Conservation (phyloP, 2,329 filamentous ascomycete genomes). For the Arthrobotrys sphaeroides region DNA sequence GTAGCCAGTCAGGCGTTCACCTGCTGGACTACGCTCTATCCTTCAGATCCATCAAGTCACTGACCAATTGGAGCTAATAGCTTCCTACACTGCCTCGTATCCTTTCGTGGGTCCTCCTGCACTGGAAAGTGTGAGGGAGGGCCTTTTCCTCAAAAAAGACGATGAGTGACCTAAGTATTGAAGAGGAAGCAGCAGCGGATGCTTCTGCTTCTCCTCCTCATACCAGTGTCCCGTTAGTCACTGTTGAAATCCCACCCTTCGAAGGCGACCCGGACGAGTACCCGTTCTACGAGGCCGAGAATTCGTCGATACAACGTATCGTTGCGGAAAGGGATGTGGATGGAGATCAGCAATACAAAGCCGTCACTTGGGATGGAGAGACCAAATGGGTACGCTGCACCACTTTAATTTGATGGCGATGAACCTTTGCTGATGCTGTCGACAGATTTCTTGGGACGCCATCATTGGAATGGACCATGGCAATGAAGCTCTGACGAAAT, state of each 20-base stretch:
- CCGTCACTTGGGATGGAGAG: slow-evolving; percentile 39
- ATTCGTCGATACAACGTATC: slow-evolving; percentile 28
- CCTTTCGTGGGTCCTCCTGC: background rate
- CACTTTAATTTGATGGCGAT: background rate
- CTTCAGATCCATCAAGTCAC: background rate
- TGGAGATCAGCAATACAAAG: slow-evolving; percentile 30
- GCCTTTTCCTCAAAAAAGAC: background rate
- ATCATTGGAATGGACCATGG: slow-evolving; percentile 46
- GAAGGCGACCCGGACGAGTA: slow-evolving; percentile 24
- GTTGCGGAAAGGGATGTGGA: slow-evolving; percentile 6
- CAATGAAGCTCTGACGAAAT: slow-evolving; percentile 27
- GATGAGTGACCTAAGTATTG: slow-evolving; percentile 3
- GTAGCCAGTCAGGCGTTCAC: no score
- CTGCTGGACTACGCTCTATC: no score
- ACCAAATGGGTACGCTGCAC: slow-evolving; percentile 24
- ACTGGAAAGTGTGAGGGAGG: background rate
- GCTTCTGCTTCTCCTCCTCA: background rate
- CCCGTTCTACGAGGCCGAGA: slow-evolving; percentile 1
- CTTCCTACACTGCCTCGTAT: background rate
- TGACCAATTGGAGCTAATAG: background rate
- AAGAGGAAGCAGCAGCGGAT: slow-evolving; percentile 30
- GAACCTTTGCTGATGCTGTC: background rate
- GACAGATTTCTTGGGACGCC: slow-evolving; percentile 36
- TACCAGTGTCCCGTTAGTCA: slow-evolving; percentile 8
- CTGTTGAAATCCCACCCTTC: slow-evolving; percentile 36